Percentiles rank a stretch among this genome's conserved stretches.
Conservation (phyloP, 2,329 filamentous ascomycete species). For the Thelonectria blattea region DNA sequence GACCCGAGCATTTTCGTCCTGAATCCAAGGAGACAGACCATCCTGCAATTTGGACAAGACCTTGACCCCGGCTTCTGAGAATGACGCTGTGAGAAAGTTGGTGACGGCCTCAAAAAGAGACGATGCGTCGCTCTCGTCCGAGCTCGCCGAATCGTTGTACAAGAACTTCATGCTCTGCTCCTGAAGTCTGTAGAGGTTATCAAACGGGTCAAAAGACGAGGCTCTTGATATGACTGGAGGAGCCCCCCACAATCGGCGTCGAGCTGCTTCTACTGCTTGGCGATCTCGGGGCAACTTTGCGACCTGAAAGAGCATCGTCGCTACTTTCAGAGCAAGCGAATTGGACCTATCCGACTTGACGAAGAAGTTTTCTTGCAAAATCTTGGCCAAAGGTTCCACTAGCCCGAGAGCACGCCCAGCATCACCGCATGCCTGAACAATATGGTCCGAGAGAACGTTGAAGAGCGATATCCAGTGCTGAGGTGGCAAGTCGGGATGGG, state of each 20-base stretch:
- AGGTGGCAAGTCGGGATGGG: conserved; percentile 55
- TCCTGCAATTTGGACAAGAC: conserved; percentile 66
- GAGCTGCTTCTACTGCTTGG: conserved; percentile 68
- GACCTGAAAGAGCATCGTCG: conserved; percentile 51
- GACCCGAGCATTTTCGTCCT: conserved; percentile 58
- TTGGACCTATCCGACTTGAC: conserved; percentile 18
- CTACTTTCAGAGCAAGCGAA: conserved; percentile 42
- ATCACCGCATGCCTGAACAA: conserved; percentile 69
- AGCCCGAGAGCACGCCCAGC: conserved; percentile 69
- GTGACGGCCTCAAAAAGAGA: conserved; percentile 61
- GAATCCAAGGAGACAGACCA: conserved; percentile 68
- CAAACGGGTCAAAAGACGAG: conserved; percentile 68
- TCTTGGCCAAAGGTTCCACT: conserved; percentile 73
- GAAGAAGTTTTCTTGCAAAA: conserved; percentile 48
- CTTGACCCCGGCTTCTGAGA: conserved; percentile 56
- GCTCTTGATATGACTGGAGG: conserved; percentile 36
- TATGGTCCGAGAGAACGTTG: conserved; percentile 59
- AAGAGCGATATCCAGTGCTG: conserved; percentile 62
- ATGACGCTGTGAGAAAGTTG: conserved; percentile 58
- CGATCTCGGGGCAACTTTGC: conserved; percentile 64
- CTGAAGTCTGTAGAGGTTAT: conserved; percentile 68
- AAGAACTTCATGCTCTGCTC: conserved; percentile 57
- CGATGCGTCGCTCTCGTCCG: conserved; percentile 47
- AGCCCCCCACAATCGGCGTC: conserved; percentile 66
- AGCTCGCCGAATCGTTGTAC: conserved; percentile 56